Percentiles rank a stretch among this genome's conserved stretches.
Evolutionary conservation across 2,329 filamentous ascomycete species (phyloP).

Genomic region (Botrytis galanthina): DNA sequence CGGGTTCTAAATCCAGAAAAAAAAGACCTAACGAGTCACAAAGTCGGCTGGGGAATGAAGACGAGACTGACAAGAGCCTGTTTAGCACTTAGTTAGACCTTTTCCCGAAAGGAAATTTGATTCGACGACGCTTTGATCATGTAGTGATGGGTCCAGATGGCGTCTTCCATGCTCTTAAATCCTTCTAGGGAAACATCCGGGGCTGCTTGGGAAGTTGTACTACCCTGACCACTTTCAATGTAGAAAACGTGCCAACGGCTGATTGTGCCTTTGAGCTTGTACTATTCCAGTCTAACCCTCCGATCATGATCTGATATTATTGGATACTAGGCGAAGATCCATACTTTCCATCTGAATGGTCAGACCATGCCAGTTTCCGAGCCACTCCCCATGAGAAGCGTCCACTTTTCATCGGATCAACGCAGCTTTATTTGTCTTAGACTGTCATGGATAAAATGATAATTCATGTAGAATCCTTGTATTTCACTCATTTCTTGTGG

Average conservation of each 20-base stretch:
- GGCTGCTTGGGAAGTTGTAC: background rate
- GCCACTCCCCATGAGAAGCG: background rate
- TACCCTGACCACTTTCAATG: background rate
- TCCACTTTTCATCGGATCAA: constrained; percentile 8
- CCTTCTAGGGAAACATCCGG: constrained; percentile 11
- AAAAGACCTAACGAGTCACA: background rate
- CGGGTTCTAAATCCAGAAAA: background rate
- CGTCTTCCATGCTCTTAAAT: constrained; percentile 16
- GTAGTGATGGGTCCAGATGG: constrained; percentile 15
- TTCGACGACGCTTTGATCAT: constrained; percentile 12
- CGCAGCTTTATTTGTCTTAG: background rate
- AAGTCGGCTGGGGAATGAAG: constrained; percentile 8
- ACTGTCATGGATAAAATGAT: constrained; percentile 13
- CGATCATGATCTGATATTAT: background rate
- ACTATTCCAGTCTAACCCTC: background rate
- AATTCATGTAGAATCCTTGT: constrained; percentile 9
- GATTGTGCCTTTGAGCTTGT: background rate
- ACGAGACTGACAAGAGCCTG: background rate
- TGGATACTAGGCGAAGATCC: constrained; percentile 6
- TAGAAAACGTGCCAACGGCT: constrained; percentile 18
- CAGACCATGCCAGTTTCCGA: background rate
- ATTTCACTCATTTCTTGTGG: constrained; percentile 12
- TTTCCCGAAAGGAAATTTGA: constrained; percentile 10
- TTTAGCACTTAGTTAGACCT: background rate
- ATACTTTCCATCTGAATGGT: background rate